Evolutionary conservation across 768 basidiomycete species (phyloP).

Genomic region (Tulasnella calospora): DNA sequence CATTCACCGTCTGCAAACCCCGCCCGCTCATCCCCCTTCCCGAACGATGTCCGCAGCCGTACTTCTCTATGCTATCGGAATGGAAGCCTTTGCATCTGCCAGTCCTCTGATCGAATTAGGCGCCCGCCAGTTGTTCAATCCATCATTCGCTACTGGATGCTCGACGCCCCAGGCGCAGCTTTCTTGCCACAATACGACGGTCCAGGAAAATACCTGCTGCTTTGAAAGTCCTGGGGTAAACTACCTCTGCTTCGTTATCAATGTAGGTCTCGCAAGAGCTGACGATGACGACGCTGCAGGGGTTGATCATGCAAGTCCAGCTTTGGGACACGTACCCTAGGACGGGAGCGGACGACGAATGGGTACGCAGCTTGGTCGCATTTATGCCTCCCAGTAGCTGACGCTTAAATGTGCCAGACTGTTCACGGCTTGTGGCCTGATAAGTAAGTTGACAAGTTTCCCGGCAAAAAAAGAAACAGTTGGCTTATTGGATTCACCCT

Average conservation of each 20-base stretch:
- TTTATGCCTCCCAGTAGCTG: not conserved
- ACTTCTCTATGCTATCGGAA: not conserved
- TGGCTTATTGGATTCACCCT: not conserved
- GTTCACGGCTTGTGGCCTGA: constrained; percentile 48
- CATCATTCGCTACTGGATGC: constrained; percentile 10
- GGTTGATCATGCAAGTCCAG: constrained; percentile 57
- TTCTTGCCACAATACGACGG: constrained; percentile 49
- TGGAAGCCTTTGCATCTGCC: not conserved
- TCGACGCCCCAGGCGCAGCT: not conserved
- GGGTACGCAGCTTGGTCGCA: constrained; percentile 44
- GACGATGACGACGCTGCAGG: constrained; percentile 39
- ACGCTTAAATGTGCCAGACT: constrained; percentile 18
- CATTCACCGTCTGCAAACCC: not conserved
- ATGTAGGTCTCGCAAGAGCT: not conserved
- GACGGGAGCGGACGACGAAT: constrained; percentile 59
- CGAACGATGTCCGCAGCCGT: not conserved
- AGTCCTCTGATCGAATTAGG: not conserved
- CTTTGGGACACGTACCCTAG: constrained; percentile 67
- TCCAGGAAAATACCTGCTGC: constrained; percentile 50
- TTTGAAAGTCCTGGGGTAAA: constrained; percentile 61
- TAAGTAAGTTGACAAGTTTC: not conserved
- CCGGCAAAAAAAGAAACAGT: not conserved
- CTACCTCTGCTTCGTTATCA: constrained; percentile 14
- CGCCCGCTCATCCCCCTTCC: not conserved
- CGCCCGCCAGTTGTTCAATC: not conserved